Conservation (phyloP, 176 grass and related monocot species). For the Calamus simplicifolius region DNA sequence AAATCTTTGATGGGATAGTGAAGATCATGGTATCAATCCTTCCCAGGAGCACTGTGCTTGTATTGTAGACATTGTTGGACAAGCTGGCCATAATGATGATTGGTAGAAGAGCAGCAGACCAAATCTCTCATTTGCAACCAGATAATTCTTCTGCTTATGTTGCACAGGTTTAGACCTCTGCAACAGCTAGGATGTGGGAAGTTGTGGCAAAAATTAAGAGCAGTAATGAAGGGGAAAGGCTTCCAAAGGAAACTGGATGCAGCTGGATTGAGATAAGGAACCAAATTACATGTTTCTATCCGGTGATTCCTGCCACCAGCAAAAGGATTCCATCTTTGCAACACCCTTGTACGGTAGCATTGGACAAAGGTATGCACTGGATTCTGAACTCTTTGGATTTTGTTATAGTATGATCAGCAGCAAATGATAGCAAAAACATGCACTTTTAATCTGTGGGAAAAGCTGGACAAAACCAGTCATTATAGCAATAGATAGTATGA, state of each 20-base stretch:
- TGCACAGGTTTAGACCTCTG: slow-evolving; percentile 17
- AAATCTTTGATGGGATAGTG: slow-evolving; percentile 4
- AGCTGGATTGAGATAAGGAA: slow-evolving; percentile 19
- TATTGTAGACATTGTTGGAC: slow-evolving; percentile 16
- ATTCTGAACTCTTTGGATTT: too few relatives aligned
- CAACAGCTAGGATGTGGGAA: slow-evolving; percentile 12
- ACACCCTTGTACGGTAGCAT: slow-evolving; percentile 7
- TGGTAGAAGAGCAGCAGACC: slow-evolving; percentile 14
- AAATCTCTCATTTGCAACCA: slow-evolving; percentile 21
- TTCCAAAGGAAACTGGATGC: slow-evolving; percentile 12
- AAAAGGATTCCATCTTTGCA: slow-evolving; percentile 1
- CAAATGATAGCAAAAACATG: too few relatives aligned
- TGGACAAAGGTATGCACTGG: not conserved
- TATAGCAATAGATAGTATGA: slow-evolving; percentile 66
- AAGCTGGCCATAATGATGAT: slow-evolving; percentile 13
- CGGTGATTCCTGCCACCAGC: not conserved
- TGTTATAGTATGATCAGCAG: too few relatives aligned
- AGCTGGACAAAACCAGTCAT: slow-evolving; percentile 73
- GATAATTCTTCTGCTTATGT: slow-evolving; percentile 9
- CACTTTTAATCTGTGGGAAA: slow-evolving; percentile 42
- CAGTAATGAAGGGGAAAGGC: slow-evolving; percentile 1
- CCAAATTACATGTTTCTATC: slow-evolving; percentile 14
- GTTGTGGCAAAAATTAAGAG: slow-evolving; percentile 10
- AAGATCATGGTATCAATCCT: slow-evolving; percentile 7
- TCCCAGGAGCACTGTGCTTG: slow-evolving; percentile 15